Base-by-base conservation (phyloP, 805 yeast species). In the Metschnikowia hibisci region DNA sequence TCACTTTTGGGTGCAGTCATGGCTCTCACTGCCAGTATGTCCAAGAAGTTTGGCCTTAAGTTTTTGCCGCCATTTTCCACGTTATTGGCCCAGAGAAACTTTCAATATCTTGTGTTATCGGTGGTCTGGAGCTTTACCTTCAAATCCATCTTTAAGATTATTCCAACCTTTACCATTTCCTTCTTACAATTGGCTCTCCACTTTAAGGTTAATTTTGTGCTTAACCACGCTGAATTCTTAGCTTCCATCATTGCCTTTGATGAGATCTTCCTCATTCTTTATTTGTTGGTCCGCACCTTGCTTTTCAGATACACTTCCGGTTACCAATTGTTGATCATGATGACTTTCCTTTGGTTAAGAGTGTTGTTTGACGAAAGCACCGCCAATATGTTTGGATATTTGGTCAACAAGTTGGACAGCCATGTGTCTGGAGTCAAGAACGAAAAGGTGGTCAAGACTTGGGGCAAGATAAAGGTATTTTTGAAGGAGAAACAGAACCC, bases 31-130 rank as follows among this genome's bases (percentile, higher is more conserved):
- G 65, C 81, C 33, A 73, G 87, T 1, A 66, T 79, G 41, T 54
- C 74, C 26, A 82, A 82, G 36, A 79, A 78, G 50, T 82, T 81
- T 65, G 81, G 81, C 18, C 67, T 78, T 14, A 66, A 70, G 23
- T 69, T 74, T 41, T 58, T 66, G 47, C 95, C 95, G 6, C 72
- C 81, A 4, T 73, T 80, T 57, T 74, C 76, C 43, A 78, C 81
- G 4, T 66, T 89, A 58, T 57, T 87, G 42, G 81, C 89, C 8
- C 78, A 87, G 18, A 87, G 80, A 52, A 85, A 86, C 59, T 84
- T 84, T 69, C 96, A 87, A 62, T 78, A 77, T 56, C 64, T 81
- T 42, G 48, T 77, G 3, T 62, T 84, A 43, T 76, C 81, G 0
- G 22, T 59, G 3, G 63, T 79, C 14, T 85, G 91, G 91, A 56